Base-by-base conservation (phyloP, 2,329 filamentous ascomycete species). In the Fusarium udum region DNA sequence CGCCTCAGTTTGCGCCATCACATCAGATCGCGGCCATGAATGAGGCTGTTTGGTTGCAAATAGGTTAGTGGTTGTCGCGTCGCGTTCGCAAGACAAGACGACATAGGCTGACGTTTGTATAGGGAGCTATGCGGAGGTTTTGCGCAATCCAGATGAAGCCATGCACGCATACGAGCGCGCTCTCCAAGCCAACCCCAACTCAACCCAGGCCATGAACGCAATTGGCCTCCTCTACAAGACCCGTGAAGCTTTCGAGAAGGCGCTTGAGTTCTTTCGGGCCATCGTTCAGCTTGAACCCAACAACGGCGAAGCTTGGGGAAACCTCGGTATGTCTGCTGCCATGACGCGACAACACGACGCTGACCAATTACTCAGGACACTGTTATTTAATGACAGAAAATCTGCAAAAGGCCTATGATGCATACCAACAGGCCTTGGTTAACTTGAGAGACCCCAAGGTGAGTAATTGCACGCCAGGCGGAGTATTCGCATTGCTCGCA, bases 321-420 rank as follows among this genome's bases (percentile, higher is more conserved):
- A 95, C 80, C 87, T 98, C 36, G 95, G 94, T 96, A 87, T 74
- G 89, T 55, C 32, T 26, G 24, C 28, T 39, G 37, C 28, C 34
- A 26, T n/a, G 57, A 46, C 69, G 58, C 58, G 40, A 58, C 57
- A 36, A 60, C 55, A 48, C 53, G 66, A 61, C 40, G 53, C 69
- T 78, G 61, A 77, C 74, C 31, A 32, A 61, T 52, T 56, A 36
- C 49, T 20, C 76, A 95, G 94, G 96, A n/a, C 96, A 98, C 82
- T 98, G 96, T 84, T 97, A 95, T 81, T 87, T 99, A 32, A 99
- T 99, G 96, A 97, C 97, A 90, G 96, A 99, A 79, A 95, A 98
- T 79, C 85, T 98, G 39, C 96, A 98, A 83, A 95, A 98, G 80
- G 96, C 96, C 2, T 99, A 99, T 79, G 93, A 94, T 37, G 95